Evolutionary conservation across 495 filamentous ascomycete genomes (phyloP).

Genomic region (Neurospora intermedia): DNA sequence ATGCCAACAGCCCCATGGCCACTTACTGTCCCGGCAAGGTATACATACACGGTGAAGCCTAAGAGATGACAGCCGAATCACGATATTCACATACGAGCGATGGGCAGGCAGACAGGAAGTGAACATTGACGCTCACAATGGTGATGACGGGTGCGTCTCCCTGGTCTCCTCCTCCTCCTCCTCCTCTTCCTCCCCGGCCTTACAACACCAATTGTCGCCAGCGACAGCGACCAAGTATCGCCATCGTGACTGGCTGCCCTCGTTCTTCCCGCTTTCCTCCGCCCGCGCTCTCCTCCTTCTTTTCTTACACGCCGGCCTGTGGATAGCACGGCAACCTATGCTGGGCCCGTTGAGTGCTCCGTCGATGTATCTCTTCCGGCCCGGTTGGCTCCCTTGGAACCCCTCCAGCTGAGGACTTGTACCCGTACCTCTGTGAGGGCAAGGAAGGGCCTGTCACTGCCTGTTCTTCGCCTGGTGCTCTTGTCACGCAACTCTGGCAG

Average conservation of each 20-base stretch:
- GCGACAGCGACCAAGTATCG: neutral
- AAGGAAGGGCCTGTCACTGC: neutral
- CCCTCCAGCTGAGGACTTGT: neutral
- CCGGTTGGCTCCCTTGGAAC: neutral
- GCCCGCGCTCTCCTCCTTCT: neutral
- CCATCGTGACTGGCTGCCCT: neutral
- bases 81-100: neutral
- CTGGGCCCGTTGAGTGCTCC: neutral
- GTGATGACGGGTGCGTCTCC: too few species aligned
- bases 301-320: neutral
- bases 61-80: neutral
- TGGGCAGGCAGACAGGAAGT: neutral
- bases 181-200: neutral
- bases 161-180: neutral
- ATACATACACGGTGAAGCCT: neutral
- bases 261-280: neutral
- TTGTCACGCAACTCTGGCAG: neutral
- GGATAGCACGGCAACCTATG: neutral
- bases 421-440: neutral
- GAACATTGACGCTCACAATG: neutral
- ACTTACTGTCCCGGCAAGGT: neutral
- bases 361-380: neutral
- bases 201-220: neutral
- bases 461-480: neutral
- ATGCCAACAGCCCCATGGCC: neutral